Conservation (phyloP, 495 filamentous ascomycete genomes). For the Melanomma pulvis-pyrius region DNA sequence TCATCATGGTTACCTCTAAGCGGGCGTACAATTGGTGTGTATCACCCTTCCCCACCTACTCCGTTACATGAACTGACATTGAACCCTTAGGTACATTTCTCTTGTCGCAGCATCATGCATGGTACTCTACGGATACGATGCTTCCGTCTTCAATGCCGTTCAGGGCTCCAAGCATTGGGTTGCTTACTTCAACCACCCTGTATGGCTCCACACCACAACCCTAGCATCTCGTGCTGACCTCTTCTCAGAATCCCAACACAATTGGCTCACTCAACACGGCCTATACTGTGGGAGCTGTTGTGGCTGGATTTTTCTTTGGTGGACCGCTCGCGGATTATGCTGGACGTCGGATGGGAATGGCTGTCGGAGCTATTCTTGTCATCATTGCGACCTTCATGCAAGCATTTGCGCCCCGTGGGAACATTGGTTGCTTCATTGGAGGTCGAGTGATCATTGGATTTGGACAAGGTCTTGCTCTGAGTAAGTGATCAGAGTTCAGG, state of each 20-base stretch:
- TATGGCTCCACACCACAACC: not conserved
- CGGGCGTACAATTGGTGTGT: conserved; percentile 29
- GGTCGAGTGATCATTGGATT: conserved; percentile 66
- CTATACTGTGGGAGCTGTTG: conserved; percentile 66
- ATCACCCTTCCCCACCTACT: not conserved
- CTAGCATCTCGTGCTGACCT: not conserved
- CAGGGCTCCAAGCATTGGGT: conserved; percentile 63
- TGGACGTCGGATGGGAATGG: conserved; percentile 63
- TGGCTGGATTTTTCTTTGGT: conserved; percentile 63
- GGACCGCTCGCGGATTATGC: conserved; percentile 60
- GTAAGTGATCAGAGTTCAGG: conserved; percentile 44
- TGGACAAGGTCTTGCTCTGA: conserved; percentile 66
- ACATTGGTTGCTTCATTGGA: conserved; percentile 62
- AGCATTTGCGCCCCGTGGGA: conserved; percentile 57
- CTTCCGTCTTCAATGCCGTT: conserved; percentile 66
- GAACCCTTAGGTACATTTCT: conserved; percentile 58
- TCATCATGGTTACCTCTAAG: conserved; percentile 12
- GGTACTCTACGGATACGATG: conserved; percentile 70
- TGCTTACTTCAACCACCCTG: conserved; percentile 59
- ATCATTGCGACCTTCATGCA: conserved; percentile 67
- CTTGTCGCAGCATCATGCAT: conserved; percentile 66
- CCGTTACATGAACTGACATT: not conserved
- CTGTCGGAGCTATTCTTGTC: conserved; percentile 57
- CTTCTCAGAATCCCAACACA: conserved; percentile 44
- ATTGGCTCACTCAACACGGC: conserved; percentile 64